Base-by-base conservation (phyloP, 2,329 filamentous ascomycete genomes). In the Fusarium irregulare region DNA sequence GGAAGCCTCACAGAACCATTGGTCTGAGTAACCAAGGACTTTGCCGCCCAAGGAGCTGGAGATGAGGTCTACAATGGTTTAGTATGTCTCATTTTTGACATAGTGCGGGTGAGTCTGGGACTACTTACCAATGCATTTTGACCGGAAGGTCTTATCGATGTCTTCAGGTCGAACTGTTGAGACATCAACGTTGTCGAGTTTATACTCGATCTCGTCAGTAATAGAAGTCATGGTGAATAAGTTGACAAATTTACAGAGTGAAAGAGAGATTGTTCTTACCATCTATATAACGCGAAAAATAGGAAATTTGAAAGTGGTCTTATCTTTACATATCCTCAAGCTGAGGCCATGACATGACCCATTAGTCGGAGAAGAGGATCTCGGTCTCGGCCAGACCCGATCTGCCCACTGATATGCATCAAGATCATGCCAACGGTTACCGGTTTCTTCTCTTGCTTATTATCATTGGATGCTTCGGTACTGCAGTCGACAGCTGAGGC, bases 1-100 rank as follows among this genome's bases (percentile, higher is more conserved):
- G 61, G 82, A 75, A 23, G 89, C 89, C 71, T 89, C 87, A 45
- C 89, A 89, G 75, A 92, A 92, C 88, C 88, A 91, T 80, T 92
- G 83, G 76, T 92, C 87, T 50, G 89, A 91, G 78, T 86, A 89
- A 60, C 84, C 90, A 20, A 91, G 83, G 60, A 92, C 82, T 77
- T 87, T 89, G 62, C 89, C 88, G 66, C 88, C 89, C 46, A 92
- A 79, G 9, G 86, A 81, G 9, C 85, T 84, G 44, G 88, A 91
- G 58, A 90, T 80, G 51, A 91, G 81, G 76, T 91, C 89, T 91
- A 65, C 20, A 41, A 12, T 42, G 34, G 30, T 14, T 66, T n/a
- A 66, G 61, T 40, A 34, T 53, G 44, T 9, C n/a, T 44, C 20
- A 4, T n/a, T 12, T 13, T 34, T 18, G 20, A 21, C 7, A 20